phyloP scores from a whole-genome alignment of 2,329 filamentous ascomycete species.

The Trichoderma sp. region DNA sequence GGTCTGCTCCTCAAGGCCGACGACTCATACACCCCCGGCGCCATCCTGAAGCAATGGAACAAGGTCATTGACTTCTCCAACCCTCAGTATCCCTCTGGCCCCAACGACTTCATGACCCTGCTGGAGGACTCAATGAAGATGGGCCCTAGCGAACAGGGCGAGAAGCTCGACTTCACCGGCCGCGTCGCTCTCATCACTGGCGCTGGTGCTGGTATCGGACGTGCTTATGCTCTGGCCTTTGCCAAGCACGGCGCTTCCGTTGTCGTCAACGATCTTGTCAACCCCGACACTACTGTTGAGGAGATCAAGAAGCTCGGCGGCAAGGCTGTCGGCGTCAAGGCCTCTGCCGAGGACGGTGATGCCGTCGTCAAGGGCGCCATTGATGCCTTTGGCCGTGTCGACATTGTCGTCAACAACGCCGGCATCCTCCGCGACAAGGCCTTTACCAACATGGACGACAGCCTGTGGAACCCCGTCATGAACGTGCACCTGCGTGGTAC shows the following conservation, averaged over 20 bases:
- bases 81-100: constrained; percentile 77
- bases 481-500: constrained; percentile 92
- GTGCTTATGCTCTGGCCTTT: constrained; percentile 84
- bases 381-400: constrained; percentile 87
- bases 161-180: constrained; percentile 76
- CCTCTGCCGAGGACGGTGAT: constrained; percentile 89
- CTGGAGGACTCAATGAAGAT: constrained; percentile 82
- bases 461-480: constrained; percentile 86
- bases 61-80: constrained; percentile 79
- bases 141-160: constrained; percentile 66
- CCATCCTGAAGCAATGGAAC: constrained; percentile 85
- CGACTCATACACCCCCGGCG: constrained; percentile 80
- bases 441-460: constrained; percentile 96
- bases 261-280: constrained; percentile 92
- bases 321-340: constrained; percentile 88
- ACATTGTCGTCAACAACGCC: constrained; percentile 96
- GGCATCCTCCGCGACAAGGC: constrained; percentile 98
- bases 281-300: constrained; percentile 85
- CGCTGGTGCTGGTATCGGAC: constrained; percentile 85
- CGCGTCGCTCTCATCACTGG: constrained; percentile 86
- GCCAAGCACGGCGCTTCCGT: constrained; percentile 79
- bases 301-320: constrained; percentile 91
- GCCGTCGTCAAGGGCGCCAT: constrained; percentile 89
- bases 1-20: constrained; percentile 90
- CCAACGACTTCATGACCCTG: constrained; percentile 83